These are phyloP conservation scores for Aspergillus sojae DNA, from an alignment of 2,329 filamentous ascomycete species.

Conservation along the genomic window DNA sequence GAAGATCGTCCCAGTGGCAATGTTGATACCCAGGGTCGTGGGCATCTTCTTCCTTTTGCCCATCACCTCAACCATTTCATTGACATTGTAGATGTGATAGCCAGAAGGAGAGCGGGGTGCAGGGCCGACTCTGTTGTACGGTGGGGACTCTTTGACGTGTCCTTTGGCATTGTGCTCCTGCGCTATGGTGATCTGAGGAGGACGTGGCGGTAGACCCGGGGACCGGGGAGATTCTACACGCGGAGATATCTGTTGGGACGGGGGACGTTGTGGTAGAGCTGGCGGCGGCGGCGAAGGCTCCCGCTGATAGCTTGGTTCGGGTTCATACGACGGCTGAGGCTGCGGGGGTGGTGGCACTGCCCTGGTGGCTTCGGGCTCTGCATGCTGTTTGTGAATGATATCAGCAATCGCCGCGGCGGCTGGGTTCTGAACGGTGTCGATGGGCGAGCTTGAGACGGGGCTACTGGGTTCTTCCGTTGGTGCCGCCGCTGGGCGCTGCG, in stretches of 20 bases:
- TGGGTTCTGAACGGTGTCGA: conserved; percentile 53
- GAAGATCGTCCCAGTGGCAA: conserved; percentile 83
- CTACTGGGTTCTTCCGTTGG: conserved; percentile 31
- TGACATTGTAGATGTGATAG: conserved; percentile 95
- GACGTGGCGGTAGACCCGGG: conserved; percentile 49
- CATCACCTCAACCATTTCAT: conserved; percentile 96
- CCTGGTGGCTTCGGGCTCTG: conserved; percentile 33
- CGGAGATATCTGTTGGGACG: conserved; percentile 58
- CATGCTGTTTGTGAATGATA: conserved; percentile 46
- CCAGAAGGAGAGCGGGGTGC: conserved; percentile 69
- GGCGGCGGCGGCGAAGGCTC: conserved; percentile 52
- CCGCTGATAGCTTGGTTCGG: conserved; percentile 63
- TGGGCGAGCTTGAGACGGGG: conserved; percentile 37
- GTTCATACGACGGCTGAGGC: conserved; percentile 62
- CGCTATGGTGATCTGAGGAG: conserved; percentile 35
- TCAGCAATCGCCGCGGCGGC: conserved; percentile 59
- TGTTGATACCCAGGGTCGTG: conserved; percentile 91
- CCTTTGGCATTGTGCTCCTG: conserved; percentile 43
- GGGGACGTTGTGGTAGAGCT: conserved; percentile 64
- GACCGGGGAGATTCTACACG: conserved; percentile 62
- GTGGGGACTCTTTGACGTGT: conserved; percentile 56
- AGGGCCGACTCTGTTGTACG: conserved; percentile 55
- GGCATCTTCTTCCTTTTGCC: conserved; percentile 98
- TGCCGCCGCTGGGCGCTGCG: conserved; percentile 30
- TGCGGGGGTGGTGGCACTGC: conserved; percentile 38